Conservation (phyloP, 805 yeast species). For the Ogataea angusta region DNA sequence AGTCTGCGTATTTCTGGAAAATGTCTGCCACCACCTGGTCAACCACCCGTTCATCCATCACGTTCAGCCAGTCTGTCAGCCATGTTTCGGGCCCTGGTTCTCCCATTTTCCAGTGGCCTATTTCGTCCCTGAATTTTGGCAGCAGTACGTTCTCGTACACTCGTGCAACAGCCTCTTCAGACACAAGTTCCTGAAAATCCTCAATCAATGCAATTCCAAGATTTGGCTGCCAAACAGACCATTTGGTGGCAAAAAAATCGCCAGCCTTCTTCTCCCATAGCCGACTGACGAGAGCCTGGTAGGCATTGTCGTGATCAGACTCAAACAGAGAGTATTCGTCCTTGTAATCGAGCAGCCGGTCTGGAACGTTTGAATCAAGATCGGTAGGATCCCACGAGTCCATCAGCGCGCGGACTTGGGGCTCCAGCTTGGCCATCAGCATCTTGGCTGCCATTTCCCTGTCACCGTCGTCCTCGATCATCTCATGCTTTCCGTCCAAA, state of each 20-base stretch:
- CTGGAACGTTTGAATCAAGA: background rate
- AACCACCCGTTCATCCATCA: constrained; percentile 16
- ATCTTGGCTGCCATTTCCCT: constrained; percentile 12
- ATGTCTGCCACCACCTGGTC: constrained; percentile 15
- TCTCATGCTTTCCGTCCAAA: constrained; percentile 2
- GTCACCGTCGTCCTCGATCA: constrained; percentile 9
- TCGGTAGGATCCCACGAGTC: constrained; percentile 31
- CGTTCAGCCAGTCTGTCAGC: constrained; percentile 28
- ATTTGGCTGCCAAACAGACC: constrained; percentile 40
- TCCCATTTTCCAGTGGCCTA: constrained; percentile 36
- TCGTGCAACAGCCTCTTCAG: constrained; percentile 26
- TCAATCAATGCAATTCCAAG: constrained; percentile 39
- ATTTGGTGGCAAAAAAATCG: constrained; percentile 27
- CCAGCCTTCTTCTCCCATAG: constrained; percentile 37
- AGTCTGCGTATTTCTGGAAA: constrained; percentile 19
- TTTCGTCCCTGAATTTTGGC: constrained; percentile 36
- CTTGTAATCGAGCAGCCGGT: constrained; percentile 21
- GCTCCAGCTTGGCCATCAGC: constrained; percentile 21
- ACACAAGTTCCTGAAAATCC: constrained; percentile 30
- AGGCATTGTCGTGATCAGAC: constrained; percentile 13
- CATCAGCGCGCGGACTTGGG: constrained; percentile 20
- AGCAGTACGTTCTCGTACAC: constrained; percentile 32
- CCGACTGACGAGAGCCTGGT: constrained; percentile 35
- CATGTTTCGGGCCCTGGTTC: constrained; percentile 21
- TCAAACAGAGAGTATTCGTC: constrained; percentile 1